Evolutionary conservation across 306 rosid genomes (phyloP).

Genomic region (Quercus wislizeni): DNA sequence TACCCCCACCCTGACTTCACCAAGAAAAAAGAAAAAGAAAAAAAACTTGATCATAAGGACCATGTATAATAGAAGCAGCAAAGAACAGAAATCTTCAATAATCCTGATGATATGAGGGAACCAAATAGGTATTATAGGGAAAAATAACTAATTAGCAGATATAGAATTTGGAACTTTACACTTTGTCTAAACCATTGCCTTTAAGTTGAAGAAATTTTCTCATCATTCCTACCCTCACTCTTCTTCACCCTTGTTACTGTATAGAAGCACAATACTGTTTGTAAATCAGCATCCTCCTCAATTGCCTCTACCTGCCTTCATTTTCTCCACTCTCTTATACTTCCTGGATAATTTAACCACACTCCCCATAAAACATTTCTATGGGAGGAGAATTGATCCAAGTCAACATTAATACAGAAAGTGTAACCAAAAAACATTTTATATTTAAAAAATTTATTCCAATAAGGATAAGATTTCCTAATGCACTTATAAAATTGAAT

Average conservation of each 20-base stretch:
- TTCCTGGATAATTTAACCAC: constrained; percentile 13
- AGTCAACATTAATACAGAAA: background rate
- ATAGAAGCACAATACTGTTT: constrained; percentile 38
- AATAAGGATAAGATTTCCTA: background rate
- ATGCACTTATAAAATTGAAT: background rate
- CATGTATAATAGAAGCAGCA: too few species aligned
- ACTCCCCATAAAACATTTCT: background rate
- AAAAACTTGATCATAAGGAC: too few species aligned
- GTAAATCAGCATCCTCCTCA: constrained; percentile 40
- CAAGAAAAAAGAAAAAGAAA: too few species aligned
- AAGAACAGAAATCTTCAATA: too few species aligned
- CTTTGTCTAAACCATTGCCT: constrained; percentile 19
- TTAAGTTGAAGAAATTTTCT: constrained; percentile 28
- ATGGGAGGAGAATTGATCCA: constrained; percentile 1
- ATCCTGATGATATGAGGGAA: background rate
- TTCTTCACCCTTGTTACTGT: constrained; percentile 38
- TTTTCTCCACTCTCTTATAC: constrained; percentile 26
- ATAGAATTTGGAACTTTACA: constrained; percentile 25
- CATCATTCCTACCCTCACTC: constrained; percentile 30
- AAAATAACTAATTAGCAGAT: constrained; percentile 30
- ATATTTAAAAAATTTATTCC: background rate
- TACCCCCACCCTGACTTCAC: too few species aligned
- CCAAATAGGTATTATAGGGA: background rate
- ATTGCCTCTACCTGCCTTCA: constrained; percentile 26
- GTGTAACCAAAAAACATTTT: background rate